Base-by-base conservation (phyloP, 495 filamentous ascomycete genomes). In the Lasiosphaeria ovina region DNA sequence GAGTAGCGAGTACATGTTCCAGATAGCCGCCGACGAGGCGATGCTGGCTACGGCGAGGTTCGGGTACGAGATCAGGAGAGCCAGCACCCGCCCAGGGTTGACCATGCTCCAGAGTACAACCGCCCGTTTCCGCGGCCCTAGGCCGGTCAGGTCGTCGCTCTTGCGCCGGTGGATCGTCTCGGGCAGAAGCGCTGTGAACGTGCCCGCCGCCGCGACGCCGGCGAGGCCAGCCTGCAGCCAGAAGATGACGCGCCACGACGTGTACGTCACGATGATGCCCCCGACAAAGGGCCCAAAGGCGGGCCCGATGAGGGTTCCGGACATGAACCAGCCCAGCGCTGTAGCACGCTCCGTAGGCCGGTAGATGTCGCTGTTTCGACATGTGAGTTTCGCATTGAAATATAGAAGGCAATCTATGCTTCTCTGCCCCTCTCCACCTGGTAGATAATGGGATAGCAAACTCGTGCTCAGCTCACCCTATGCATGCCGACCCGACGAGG, bases 1-100 rank as follows among this genome's bases (percentile, higher is more conserved):
- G 12, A 91, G 76, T 4, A 90, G 77, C 33, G 79, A 82, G 65
- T 90, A 91, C 78, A 88, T 87, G 63, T 88, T 89, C 86, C 85
- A 90, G 54, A 90, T 83, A 1, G 89, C 77, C 34, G 82, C 78
- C 2, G 80, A 79, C 17, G 82, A 83, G 1, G 86, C 85, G 0
- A 90, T 60, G 6, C 81, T 84, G 0, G 82, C 82, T 57, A 85
- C 77, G 53, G 87, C 74, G 11, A 90, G 75, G 65, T 89, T 91
- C 0, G 87, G 87, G 61, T 88, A 89, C 44, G 44, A 47, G 35
- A 78, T 69, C 71, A 84, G 84, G n/a, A 89, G 75, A 32, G 74
- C 62, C 9, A 86, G 64, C 9, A 90, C 83, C 14, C 85, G 80
- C 66, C 81, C 69, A 0, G 88, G 88, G 54, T 87, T 89, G 35